Evolutionary conservation across 179 eudicot species (phyloP).

Genomic region (Spinacia oleracea): DNA sequence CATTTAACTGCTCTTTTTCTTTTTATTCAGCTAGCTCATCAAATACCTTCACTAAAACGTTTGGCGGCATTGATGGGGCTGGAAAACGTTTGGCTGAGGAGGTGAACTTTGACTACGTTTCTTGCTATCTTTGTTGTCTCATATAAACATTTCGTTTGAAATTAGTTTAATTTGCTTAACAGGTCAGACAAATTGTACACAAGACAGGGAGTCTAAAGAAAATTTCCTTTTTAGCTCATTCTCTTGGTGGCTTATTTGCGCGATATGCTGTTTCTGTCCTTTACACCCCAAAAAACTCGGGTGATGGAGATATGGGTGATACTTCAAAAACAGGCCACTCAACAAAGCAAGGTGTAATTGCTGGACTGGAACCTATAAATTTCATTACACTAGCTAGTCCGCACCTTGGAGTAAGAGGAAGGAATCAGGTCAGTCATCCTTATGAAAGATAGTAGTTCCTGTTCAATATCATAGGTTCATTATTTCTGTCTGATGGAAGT

Average conservation of each 20-base stretch:
- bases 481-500: neutral
- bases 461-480: neutral
- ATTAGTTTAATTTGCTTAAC: constrained; percentile 15
- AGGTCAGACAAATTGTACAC: constrained; percentile 78
- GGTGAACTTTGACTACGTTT: constrained; percentile 46
- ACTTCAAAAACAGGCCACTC: constrained; percentile 33
- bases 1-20: constrained; percentile 35
- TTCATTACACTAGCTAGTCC: constrained; percentile 97
- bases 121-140: neutral
- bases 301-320: constrained; percentile 31
- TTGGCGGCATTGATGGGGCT: constrained; percentile 91
- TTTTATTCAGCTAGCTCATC: constrained; percentile 83
- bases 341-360: constrained; percentile 48
- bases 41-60: constrained; percentile 80
- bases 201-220: constrained; percentile 70
- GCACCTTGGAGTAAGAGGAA: constrained; percentile 98
- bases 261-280: constrained; percentile 83
- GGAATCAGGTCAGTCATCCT: constrained; percentile 67
- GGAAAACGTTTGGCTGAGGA: constrained; percentile 95
- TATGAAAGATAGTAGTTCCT: neutral
- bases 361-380: constrained; percentile 85
- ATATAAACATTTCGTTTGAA: neutral
- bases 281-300: constrained; percentile 39
- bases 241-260: constrained; percentile 96
- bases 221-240: constrained; percentile 95